phyloP scores from a whole-genome alignment of 1,139 yeast species.

The Hansenula lynferdii region DNA sequence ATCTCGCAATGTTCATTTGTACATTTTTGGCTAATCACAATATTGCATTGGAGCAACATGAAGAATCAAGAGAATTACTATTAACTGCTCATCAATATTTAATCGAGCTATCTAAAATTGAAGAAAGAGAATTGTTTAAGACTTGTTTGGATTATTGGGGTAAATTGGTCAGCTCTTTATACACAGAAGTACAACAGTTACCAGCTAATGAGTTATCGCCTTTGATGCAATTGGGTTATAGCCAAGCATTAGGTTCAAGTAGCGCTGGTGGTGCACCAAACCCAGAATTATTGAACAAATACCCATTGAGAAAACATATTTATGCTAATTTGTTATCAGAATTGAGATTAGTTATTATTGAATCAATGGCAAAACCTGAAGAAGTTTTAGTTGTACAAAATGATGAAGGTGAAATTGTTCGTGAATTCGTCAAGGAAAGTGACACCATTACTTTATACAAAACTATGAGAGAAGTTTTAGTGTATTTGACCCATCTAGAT shows the following conservation, averaged over 20 bases:
- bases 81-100: conserved; percentile 75
- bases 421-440: conserved; percentile 95
- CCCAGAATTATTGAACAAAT: conserved; percentile 69
- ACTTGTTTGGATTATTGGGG: conserved; percentile 96
- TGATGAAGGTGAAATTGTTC: conserved; percentile 98
- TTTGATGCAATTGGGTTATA: conserved; percentile 63
- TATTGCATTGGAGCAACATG: conserved; percentile 62
- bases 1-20: conserved; percentile 88
- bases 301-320: conserved; percentile 81
- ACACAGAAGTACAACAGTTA: conserved; percentile 77
- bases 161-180: conserved; percentile 72
- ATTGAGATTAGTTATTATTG: conserved; percentile 86
- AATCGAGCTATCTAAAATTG: conserved; percentile 82
- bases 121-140: conserved; percentile 93
- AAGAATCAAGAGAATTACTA: conserved; percentile 52
- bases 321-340: conserved; percentile 73
- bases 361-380: conserved; percentile 97
- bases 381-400: conserved; percentile 95
- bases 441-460: conserved; percentile 95
- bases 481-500: conserved; percentile 90
- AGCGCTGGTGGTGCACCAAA: conserved; percentile 79
- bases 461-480: conserved; percentile 92
- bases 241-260: conserved; percentile 41
- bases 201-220: conserved; percentile 74
- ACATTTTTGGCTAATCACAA: conserved; percentile 81